Conservation (phyloP, 2,329 filamentous ascomycete species). For the Penicillium olsonii region DNA sequence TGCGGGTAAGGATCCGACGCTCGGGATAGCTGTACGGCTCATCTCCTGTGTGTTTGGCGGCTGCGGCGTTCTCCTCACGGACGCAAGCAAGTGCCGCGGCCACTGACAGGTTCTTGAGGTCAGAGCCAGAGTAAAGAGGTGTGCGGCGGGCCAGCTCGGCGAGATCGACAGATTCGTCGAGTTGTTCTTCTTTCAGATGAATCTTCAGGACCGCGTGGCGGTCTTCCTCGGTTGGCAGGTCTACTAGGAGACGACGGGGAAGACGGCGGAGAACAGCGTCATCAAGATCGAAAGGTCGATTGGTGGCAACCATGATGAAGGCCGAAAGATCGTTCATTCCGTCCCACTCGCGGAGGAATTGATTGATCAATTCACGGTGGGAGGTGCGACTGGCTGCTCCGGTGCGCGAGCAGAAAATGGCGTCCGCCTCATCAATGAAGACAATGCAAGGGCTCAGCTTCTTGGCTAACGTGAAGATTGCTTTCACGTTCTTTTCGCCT, state of each 20-base stretch:
- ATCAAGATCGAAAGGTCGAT: slow-evolving; percentile 91
- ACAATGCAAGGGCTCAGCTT: slow-evolving; percentile 91
- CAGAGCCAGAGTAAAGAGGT: slow-evolving; percentile 53
- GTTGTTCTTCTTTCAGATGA: slow-evolving; percentile 50
- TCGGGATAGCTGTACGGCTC: slow-evolving; percentile 64
- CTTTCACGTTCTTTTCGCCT: slow-evolving; percentile 92
- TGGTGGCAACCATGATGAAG: slow-evolving; percentile 98
- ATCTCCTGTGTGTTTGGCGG: slow-evolving; percentile 37
- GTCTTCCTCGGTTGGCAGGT: slow-evolving; percentile 49
- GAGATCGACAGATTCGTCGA: slow-evolving; percentile 45
- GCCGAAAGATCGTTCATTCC: slow-evolving; percentile 80
- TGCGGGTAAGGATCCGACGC: slow-evolving; percentile 63
- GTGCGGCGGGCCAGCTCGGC: slow-evolving; percentile 48
- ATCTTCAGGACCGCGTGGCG: slow-evolving; percentile 52
- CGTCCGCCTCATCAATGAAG: slow-evolving; percentile 96
- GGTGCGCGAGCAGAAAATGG: slow-evolving; percentile 78
- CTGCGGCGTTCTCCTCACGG: slow-evolving; percentile 48
- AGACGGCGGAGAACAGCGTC: slow-evolving; percentile 54
- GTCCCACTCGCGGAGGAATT: slow-evolving; percentile 96
- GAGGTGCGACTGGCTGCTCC: slow-evolving; percentile 63
- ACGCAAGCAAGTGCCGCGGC: slow-evolving; percentile 53
- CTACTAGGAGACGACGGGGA: slow-evolving; percentile 51
- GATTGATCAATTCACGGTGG: slow-evolving; percentile 90
- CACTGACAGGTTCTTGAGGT: slow-evolving; percentile 54
- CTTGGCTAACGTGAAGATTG: slow-evolving; percentile 86